Conservation (phyloP, 2,329 filamentous ascomycete species). For the Nothophaeocryptopus gaeumannii region DNA sequence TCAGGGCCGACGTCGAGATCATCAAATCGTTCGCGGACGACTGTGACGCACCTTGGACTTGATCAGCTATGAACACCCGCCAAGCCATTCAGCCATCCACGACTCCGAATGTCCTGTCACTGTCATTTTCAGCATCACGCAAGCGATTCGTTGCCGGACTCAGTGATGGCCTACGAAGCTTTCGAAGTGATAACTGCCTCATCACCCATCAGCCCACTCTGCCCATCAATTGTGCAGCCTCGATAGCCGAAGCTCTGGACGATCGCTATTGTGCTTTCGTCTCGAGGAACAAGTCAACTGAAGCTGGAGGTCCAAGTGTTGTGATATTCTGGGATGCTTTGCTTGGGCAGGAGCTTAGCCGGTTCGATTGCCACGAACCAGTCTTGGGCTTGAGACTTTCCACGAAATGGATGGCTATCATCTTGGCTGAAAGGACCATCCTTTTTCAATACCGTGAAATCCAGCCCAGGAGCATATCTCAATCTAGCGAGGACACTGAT, state of each 20-base stretch:
- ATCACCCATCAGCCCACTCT: constrained; percentile 29
- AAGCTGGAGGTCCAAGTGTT: constrained; percentile 31
- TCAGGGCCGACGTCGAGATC: too few relatives aligned
- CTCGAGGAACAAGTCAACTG: constrained; percentile 66
- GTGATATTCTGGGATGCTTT: constrained; percentile 78
- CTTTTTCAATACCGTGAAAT: constrained; percentile 33
- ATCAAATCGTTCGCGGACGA: too few relatives aligned
- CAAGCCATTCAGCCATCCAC: constrained; percentile 76
- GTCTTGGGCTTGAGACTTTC: constrained; percentile 78
- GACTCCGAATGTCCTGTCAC: constrained; percentile 73
- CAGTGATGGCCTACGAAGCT: constrained; percentile 72
- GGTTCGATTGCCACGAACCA: constrained; percentile 73
- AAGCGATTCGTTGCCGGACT: constrained; percentile 85
- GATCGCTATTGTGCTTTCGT: constrained; percentile 74
- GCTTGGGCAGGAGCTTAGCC: constrained; percentile 71
- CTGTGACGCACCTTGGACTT: too few relatives aligned
- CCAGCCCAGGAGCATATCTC: constrained; percentile 37
- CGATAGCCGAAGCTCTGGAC: constrained; percentile 34
- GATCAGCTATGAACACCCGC: constrained; percentile 74
- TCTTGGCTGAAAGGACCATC: constrained; percentile 49
- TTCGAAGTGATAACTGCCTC: constrained; percentile 37
- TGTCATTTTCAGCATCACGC: constrained; percentile 79
- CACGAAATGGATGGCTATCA: constrained; percentile 72
- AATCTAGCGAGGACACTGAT: constrained; percentile 45
- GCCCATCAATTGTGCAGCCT: constrained; percentile 24